Evolutionary conservation across 1,284 basidiomycete species (phyloP), one percentile per base, ranked within the genome.

Genomic region (Cryptococcus sp.): DNA sequence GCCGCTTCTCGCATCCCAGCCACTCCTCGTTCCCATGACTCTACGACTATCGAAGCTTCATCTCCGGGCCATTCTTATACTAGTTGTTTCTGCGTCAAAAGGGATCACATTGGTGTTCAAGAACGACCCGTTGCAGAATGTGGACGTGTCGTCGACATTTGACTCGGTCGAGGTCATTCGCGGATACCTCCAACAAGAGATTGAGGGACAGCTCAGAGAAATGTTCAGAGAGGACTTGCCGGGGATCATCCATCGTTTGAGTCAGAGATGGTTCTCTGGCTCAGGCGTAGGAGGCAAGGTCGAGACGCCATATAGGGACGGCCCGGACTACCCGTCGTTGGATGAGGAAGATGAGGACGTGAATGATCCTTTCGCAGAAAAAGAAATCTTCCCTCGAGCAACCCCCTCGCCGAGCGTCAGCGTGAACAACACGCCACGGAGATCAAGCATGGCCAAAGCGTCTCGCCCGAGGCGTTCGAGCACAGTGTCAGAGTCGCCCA

Each of bases 31-130:
- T 2, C 96, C 96, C 47, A 99, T 99, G 95, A 88, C 93, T 23
- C 87, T 99, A 50, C 89, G 93, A n/a, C 87, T 99, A 7, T 97
- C 93, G 5, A 86, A 91, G 69, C 91, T 99, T 77, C 88, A 88
- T 64, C 87, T 99, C 39, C 89, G 88, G 67, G 96, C 95, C 38
- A 98, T 98, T 71, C 91, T 99, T 67, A 95, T 99, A 62, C 86
- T 99, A 49, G 94, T 99, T 69, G 91, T 99, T 54, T 97, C 93
- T 25, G 91, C 91, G 65, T 89, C 90, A 75, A 98, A 98, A 73
- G 96, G 96, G 50, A 97, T 99, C 76, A 99, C 96, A 0, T 86
- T 99, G 48, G 96, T 99, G 23, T 99, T 99, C 87, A 99, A 99
- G 81, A 99, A 97, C 56, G 96, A 99, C 78, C 96, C 96, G 0